Percentiles rank a stretch among this genome's conserved stretches.
These are phyloP conservation scores for Balakata baccata DNA, from an alignment of 345 rosid genomes.

Conservation along the genomic window DNA sequence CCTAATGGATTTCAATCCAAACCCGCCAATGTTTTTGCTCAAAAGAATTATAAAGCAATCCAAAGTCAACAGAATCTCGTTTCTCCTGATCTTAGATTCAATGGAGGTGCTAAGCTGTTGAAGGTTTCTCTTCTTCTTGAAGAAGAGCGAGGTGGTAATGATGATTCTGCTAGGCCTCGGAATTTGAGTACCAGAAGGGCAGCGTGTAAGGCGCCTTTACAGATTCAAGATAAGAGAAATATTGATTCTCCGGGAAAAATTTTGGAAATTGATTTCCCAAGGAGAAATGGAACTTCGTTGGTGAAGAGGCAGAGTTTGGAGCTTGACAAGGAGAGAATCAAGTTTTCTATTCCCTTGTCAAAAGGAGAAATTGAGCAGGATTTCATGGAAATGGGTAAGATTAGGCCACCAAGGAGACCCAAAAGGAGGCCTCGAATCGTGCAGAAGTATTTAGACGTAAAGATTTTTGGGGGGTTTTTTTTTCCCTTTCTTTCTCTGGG, in stretches of 20 bases:
- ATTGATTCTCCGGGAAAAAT: background rate
- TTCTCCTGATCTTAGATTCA: constrained; percentile 7
- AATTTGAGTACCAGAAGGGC: constrained; percentile 29
- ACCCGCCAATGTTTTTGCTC: background rate
- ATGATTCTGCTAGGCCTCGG: constrained; percentile 28
- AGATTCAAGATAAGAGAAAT: constrained; percentile 2
- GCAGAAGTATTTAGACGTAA: constrained; percentile 35
- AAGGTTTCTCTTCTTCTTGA: constrained; percentile 33
- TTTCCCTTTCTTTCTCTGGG: background rate
- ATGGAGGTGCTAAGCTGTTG: constrained; percentile 21
- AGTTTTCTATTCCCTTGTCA: constrained; percentile 22
- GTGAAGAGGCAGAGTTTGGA: constrained; percentile 11
- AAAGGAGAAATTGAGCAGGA: constrained; percentile 30
- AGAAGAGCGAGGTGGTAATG: constrained; percentile 14
- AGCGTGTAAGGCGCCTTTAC: constrained; percentile 22
- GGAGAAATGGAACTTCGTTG: constrained; percentile 6
- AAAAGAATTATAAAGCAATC: constrained; percentile 1
- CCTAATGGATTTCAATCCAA: constrained; percentile 12
- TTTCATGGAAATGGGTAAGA: constrained; percentile 25
- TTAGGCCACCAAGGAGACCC: constrained; percentile 29
- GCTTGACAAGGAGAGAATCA: constrained; percentile 9
- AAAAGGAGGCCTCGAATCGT: constrained; percentile 31
- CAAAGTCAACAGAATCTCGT: background rate
- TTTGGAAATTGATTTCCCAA: constrained; percentile 13
- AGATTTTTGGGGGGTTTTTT: constrained; percentile 4